Evolutionary conservation across 78 protist species (phyloP).

Genomic region (Dictyostelium firmibasis): DNA sequence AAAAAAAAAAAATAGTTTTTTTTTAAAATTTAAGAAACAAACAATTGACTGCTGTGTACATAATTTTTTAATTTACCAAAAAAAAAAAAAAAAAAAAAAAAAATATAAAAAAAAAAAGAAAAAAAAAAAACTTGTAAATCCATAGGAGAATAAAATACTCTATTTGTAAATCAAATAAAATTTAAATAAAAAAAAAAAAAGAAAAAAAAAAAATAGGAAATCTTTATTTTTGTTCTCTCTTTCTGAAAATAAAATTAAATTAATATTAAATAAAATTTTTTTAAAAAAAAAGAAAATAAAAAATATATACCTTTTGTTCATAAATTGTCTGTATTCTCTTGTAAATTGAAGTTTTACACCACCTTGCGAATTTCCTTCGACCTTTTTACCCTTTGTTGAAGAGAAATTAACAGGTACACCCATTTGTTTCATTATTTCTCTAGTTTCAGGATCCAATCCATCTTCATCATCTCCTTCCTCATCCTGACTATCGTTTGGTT

Average conservation of each 20-base stretch:
- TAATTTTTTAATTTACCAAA: not conserved
- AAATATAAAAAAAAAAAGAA: too few relatives aligned
- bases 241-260: not conserved
- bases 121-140: not conserved
- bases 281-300: not conserved
- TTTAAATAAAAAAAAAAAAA: not conserved
- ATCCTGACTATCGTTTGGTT: not conserved
- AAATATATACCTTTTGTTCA: conserved; percentile 15
- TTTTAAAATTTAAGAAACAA: not conserved
- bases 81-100: too few relatives aligned
- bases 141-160: not conserved
- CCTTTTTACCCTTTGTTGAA: conserved; percentile 27
- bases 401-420: not conserved
- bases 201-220: not conserved
- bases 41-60: not conserved
- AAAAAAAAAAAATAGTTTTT: not conserved
- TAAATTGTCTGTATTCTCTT: conserved; percentile 36
- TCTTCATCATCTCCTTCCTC: not conserved
- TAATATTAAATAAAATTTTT: not conserved
- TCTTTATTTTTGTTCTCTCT: conserved; percentile 3
- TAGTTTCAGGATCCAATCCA: conserved; percentile 23
- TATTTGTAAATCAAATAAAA: not conserved
- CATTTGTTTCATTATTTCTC: conserved; percentile 18
- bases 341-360: not conserved
- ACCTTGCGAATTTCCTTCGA: conserved; percentile 16